Evolutionary conservation across 352 stramenopile genomes (phyloP).

Genomic region (Pythium phragmitis): DNA sequence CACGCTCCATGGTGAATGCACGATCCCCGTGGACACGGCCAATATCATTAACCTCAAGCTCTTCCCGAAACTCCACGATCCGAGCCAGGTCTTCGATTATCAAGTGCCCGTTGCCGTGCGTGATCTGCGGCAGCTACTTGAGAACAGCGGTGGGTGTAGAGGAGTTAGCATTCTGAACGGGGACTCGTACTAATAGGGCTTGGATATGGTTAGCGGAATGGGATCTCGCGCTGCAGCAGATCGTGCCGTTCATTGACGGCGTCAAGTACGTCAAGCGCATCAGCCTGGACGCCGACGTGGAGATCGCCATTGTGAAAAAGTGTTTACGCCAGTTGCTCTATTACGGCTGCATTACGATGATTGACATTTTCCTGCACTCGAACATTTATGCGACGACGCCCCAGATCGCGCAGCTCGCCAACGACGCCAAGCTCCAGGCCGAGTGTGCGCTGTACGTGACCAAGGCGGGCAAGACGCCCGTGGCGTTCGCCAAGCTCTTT

Average conservation of each 20-base stretch:
- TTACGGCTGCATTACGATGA: slow-evolving; percentile 87
- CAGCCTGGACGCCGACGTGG: slow-evolving; percentile 83
- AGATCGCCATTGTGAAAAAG: slow-evolving; percentile 88
- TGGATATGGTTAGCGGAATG: slow-evolving; percentile 57
- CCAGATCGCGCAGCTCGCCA: slow-evolving; percentile 57
- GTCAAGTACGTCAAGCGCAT: slow-evolving; percentile 91
- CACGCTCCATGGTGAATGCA: slow-evolving; percentile 73
- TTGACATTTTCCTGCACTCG: slow-evolving; percentile 90
- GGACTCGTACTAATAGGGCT: slow-evolving; percentile 1
- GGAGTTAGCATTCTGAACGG: neutral
- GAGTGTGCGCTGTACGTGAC: slow-evolving; percentile 81
- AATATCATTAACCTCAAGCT: slow-evolving; percentile 90
- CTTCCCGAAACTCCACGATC: slow-evolving; percentile 74
- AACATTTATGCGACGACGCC: slow-evolving; percentile 87
- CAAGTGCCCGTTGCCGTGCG: slow-evolving; percentile 83
- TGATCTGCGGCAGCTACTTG: slow-evolving; percentile 63
- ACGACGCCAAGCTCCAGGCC: slow-evolving; percentile 62
- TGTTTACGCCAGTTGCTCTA: slow-evolving; percentile 86
- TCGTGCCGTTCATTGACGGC: slow-evolving; percentile 90
- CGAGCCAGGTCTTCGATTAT: slow-evolving; percentile 72
- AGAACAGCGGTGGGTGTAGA: slow-evolving; percentile 63
- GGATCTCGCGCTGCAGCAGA: slow-evolving; percentile 86
- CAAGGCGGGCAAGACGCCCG: slow-evolving; percentile 55
- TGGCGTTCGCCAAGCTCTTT: slow-evolving; percentile 79
- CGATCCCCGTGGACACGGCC: slow-evolving; percentile 74